These are phyloP conservation scores for Murraya paniculata DNA, from an alignment of 345 rosid species.

Conservation along the genomic window DNA sequence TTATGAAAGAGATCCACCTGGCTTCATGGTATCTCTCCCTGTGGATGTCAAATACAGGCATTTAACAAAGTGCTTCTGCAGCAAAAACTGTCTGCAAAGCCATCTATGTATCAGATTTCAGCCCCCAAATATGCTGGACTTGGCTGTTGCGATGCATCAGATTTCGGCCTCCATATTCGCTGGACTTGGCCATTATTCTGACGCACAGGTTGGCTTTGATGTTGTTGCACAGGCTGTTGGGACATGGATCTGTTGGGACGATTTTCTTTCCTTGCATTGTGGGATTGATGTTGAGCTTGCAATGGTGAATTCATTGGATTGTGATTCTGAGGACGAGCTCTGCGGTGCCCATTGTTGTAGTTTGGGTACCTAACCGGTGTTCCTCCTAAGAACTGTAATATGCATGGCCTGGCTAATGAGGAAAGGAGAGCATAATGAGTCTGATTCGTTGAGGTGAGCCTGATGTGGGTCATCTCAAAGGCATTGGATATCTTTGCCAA, in stretches of 20 bases:
- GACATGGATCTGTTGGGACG: constrained; percentile 1
- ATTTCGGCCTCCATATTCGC: constrained; percentile 50
- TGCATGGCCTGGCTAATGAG: constrained; percentile 40
- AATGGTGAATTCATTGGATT: not conserved
- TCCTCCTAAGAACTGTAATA: constrained; percentile 22
- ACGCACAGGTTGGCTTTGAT: not conserved
- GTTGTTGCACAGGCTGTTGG: constrained; percentile 19
- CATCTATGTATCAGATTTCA: constrained; percentile 26
- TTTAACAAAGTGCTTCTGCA: not conserved
- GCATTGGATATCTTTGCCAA: constrained; percentile 54
- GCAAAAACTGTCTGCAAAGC: not conserved
- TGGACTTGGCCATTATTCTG: constrained; percentile 19
- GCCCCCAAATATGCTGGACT: constrained; percentile 46
- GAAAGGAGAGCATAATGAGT: constrained; percentile 29
- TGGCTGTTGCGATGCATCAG: constrained; percentile 9
- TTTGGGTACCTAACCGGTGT: constrained; percentile 20
- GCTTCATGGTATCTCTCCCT: not conserved
- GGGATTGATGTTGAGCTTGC: constrained; percentile 26
- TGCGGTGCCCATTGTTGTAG: constrained; percentile 8
- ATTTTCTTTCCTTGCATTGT: constrained; percentile 11
- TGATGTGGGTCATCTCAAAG: constrained; percentile 38
- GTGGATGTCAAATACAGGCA: not conserved
- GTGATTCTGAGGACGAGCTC: constrained; percentile 21
- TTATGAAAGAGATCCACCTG: not conserved
- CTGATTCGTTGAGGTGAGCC: constrained; percentile 32